Percentiles rank a stretch among this genome's conserved stretches.
phyloP scores from a whole-genome alignment of 208 protist genomes.

The Endotrypanum monterogeii region DNA sequence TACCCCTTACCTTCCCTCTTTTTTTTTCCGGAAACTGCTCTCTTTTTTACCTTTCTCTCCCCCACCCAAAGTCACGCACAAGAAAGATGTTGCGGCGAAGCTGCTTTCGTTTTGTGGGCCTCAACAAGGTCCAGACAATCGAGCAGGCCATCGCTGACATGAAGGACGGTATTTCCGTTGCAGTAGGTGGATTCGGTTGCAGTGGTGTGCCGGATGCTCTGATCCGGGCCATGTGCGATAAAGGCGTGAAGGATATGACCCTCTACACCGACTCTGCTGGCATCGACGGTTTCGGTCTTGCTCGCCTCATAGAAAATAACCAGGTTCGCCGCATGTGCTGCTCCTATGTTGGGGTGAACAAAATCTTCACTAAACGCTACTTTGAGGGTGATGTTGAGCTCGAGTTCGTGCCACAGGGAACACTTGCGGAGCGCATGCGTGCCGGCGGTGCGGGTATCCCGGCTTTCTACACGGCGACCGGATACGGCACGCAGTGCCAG shows the following conservation, averaged over 20 bases:
- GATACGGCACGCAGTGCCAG: constrained; percentile 92
- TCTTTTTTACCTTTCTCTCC: background rate
- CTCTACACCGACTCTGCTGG: constrained; percentile 96
- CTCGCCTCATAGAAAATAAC: constrained; percentile 92
- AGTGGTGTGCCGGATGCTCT: constrained; percentile 95
- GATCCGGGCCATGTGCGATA: constrained; percentile 87
- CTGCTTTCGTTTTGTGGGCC: constrained; percentile 37
- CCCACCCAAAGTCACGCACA: background rate
- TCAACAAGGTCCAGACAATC: constrained; percentile 79
- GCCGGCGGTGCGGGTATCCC: constrained; percentile 96
- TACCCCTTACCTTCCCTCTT: background rate
- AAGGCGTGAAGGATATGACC: constrained; percentile 90
- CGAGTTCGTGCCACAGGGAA: constrained; percentile 96
- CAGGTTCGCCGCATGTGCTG: constrained; percentile 91
- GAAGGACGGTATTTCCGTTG: constrained; percentile 54
- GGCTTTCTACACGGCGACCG: constrained; percentile 97
- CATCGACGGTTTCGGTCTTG: constrained; percentile 96
- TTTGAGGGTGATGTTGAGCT: constrained; percentile 95
- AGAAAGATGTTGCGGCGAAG: constrained; percentile 62
- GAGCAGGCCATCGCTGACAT: constrained; percentile 82
- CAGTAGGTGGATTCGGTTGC: constrained; percentile 96
- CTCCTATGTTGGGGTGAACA: constrained; percentile 97
- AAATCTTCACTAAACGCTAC: constrained; percentile 94
- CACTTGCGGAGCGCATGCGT: constrained; percentile 94
- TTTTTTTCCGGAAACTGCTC: background rate